A percentile compares a stretch with the other conserved stretches of the same genome.
Evolutionary conservation across 768 basidiomycete genomes (phyloP).

Genomic region (Hygrocybe punicea): DNA sequence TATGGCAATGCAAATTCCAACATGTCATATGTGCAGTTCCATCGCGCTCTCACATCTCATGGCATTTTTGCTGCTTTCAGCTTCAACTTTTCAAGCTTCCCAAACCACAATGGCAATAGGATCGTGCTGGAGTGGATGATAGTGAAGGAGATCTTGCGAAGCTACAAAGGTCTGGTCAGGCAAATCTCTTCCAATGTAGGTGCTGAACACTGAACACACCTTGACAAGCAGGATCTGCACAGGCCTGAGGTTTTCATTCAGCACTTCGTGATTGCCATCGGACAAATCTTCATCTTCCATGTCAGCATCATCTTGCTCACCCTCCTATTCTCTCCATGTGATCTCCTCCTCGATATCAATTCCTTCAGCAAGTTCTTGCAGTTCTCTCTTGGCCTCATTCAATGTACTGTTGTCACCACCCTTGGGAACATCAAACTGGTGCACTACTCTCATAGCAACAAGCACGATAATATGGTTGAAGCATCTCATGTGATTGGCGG

Average conservation of each 20-base stretch:
- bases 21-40: constrained; percentile 39
- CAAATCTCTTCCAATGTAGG: not conserved
- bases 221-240: constrained; percentile 8
- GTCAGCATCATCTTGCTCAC: not conserved
- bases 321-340: too few species aligned
- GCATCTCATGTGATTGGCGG: constrained; percentile 28
- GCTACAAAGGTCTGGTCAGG: constrained; percentile 11
- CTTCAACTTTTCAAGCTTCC: constrained; percentile 6
- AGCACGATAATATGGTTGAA: constrained; percentile 41
- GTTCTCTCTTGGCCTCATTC: constrained; percentile 1
- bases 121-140: constrained; percentile 30
- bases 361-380: not conserved
- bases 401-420: not conserved
- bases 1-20: constrained; percentile 27
- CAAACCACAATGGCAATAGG: constrained; percentile 30
- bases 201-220: constrained; percentile 6
- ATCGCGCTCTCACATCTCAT: constrained; percentile 31
- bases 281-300: not conserved
- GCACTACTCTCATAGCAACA: constrained; percentile 31
- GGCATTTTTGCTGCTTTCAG: constrained; percentile 22
- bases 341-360: too few species aligned
- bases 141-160: constrained; percentile 20
- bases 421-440: constrained; percentile 32
- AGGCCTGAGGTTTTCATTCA: not conserved
- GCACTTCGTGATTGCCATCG: not conserved